These are phyloP conservation scores for Candida peoriensis DNA, from an alignment of 805 yeast genomes.

Conservation along the genomic window DNA sequence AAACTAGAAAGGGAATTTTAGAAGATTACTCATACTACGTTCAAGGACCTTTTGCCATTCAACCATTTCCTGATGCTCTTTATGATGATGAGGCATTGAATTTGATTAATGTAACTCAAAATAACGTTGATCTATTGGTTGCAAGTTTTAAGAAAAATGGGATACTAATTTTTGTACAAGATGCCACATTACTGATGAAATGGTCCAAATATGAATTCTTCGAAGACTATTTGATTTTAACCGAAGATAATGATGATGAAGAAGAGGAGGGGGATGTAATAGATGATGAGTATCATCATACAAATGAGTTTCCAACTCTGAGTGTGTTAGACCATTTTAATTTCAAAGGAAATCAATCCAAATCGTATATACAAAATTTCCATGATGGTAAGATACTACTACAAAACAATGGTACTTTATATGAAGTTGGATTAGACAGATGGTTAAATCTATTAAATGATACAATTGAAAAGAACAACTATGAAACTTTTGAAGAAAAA, in stretches of 20 bases:
- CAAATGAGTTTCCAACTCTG: no score
- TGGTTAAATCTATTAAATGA: no score
- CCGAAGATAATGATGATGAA: constrained; percentile 1
- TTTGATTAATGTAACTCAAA: constrained; percentile 25
- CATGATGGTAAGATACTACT: no score
- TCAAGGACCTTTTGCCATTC: constrained; percentile 52
- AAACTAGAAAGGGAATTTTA: constrained; percentile 10
- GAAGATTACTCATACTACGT: constrained; percentile 12
- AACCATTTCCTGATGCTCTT: constrained; percentile 50
- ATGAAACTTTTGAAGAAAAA: no score
- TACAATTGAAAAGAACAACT: no score
- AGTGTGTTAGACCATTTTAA: no score
- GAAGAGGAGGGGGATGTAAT: no score
- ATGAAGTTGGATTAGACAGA: no score
- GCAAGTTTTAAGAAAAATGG: constrained; percentile 27
- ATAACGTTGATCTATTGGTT: constrained; percentile 22
- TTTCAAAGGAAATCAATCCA: no score
- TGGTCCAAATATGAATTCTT: constrained; percentile 24
- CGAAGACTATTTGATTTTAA: constrained; percentile 18
- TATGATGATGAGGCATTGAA: constrained; percentile 42
- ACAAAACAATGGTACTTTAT: no score
- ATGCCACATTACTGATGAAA: constrained; percentile 31
- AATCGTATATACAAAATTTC: no score
- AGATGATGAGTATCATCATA: no score
- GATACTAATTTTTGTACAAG: constrained; percentile 26